Evolutionary conservation across 1,284 basidiomycete species (phyloP), one percentile per base, ranked within the genome.

Genomic region (Vanrija sp.): DNA sequence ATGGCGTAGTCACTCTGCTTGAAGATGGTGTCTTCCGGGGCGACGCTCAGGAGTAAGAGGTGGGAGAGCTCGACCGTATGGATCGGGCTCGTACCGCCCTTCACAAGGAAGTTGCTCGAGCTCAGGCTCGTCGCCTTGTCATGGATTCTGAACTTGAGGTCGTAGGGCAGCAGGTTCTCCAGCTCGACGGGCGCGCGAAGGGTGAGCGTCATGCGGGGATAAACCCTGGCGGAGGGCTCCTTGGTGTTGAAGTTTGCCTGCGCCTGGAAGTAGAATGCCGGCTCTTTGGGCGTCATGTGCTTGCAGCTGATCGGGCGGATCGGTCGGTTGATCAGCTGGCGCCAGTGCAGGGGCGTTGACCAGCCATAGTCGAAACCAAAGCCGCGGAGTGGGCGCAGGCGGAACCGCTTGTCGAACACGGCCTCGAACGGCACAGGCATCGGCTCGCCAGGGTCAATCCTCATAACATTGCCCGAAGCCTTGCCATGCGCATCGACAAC

Each of bases 1-100:
- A 98, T 98, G 2, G 92, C 87, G 66, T 98, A 98, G 61, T 98
- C 95, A 72, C 92, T 95, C n/a, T 92, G 88, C 65, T 89, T 89
- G 80, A 91, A 94, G n/a, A 84, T 84, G 45, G 89, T 89, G 61
- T 96, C 93, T 75, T 98, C 88, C 3, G 96, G 81, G 46, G 88
- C 84, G 25, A 98, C 82, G 63, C 92, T 98, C 36, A 98, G 81
- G n/a, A 98, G 77, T 31, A 98, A 82, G 52, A 98, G 79, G 75
- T 98, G 96, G n/a, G 84, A 84, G 2, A 98, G 79, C 70, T 98
- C 93, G 25, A 98, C 92, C 1, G 94, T 95, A 70, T 98, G 96
- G 38, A 98, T 87, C 9, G 96, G 96, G 83, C 95, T 97, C 43
- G 94, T 80, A 4, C 95, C 96, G 27, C 96, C 96, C 67, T 89